Evolutionary conservation across 1,284 basidiomycete species (phyloP), one percentile per base, ranked within the genome.

Genomic region (Cryptococcus maquisensis): DNA sequence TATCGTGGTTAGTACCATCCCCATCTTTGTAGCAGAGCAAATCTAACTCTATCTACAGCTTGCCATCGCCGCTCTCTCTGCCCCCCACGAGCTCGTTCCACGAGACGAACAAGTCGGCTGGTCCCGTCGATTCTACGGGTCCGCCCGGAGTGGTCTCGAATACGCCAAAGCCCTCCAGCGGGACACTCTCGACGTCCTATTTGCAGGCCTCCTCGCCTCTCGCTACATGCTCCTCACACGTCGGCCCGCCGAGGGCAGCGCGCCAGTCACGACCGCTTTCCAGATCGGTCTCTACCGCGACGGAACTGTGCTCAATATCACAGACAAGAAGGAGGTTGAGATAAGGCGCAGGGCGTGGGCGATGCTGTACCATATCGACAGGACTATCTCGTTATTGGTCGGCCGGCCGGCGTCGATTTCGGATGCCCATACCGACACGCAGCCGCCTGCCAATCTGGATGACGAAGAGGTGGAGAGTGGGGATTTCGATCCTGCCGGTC

Each of bases 281-380:
- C 76, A 77, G 57, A 68, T 77, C 12, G 77, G 77, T 48, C 63
- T 78, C 10, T 77, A 78, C 49, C 68, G 77, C 24, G 77, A 78
- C 51, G 76, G 76, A n/a, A 73, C 70, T 0, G 71, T 77, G 3
- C 64, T 78, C 24, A 77, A 77, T 47, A 57, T 78, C 12, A 58
- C 64, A 7, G 73, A 77, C 55, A 75, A 75, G 62, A 66, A 69
- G 38, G 77, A 78, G 54, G 65, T 77, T n/a, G 77, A 78, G 61
- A 62, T 78, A n/a, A 65, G 77, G 9, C 66, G 77, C 18, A 59
- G 76, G 44, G 73, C 75, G 18, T 78, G 76, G 75, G 67, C 74
- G 9, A 71, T 72, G 71, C 64, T 77, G 20, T 77, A 77, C 53
- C 75, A 77, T 47, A 65, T 76, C 21, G 75, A 77, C 52, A 61